Conservation (phyloP, 2,329 filamentous ascomycete species). For the Ceratocystis albifundus region DNA sequence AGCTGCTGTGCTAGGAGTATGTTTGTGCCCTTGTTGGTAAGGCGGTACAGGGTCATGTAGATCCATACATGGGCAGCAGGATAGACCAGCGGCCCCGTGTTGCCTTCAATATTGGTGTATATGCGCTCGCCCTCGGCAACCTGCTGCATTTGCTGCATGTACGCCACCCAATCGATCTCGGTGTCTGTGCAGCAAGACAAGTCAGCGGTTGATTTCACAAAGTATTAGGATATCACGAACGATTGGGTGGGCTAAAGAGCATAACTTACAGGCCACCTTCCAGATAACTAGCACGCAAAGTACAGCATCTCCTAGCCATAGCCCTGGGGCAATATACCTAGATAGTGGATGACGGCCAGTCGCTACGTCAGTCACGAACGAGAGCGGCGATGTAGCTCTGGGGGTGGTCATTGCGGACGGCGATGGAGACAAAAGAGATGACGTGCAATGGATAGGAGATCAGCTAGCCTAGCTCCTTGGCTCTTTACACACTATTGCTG, state of each 20-base stretch:
- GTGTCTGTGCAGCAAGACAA: slow-evolving; percentile 50
- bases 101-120: slow-evolving; percentile 74
- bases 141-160: slow-evolving; percentile 84
- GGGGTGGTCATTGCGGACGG: not conserved
- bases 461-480: not conserved
- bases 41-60: slow-evolving; percentile 64
- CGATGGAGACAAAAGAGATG: not conserved
- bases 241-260: not conserved
- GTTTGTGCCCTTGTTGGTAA: slow-evolving; percentile 65
- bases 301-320: slow-evolving; percentile 58
- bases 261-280: slow-evolving; percentile 65
- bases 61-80: slow-evolving; percentile 88
- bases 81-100: slow-evolving; percentile 88
- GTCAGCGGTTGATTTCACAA: not conserved
- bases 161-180: slow-evolving; percentile 94
- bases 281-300: slow-evolving; percentile 65
- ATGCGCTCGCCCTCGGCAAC: slow-evolving; percentile 76
- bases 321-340: slow-evolving; percentile 42
- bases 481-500: not conserved
- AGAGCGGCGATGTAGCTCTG: not conserved
- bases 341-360: slow-evolving; percentile 42
- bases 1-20: slow-evolving; percentile 72
- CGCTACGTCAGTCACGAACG: slow-evolving; percentile 34
- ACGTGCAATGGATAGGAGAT: not conserved
- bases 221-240: not conserved